These are phyloP conservation scores for Vitis vinifera DNA, from an alignment of 164 flowering plant genomes.

Conservation along the genomic window ASM3070453v1 NC_081817.1:680501-681000, in stretches of 20 bases:
- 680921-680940: neutral
- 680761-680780: constrained; percentile 36
- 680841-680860: constrained; percentile 72
- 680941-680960: neutral
- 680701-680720: constrained; percentile 29
- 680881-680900: constrained; percentile 66
- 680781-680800: constrained; percentile 32
- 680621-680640: constrained; percentile 42
- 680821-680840: constrained; percentile 65
- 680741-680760: constrained; percentile 63
- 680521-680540: constrained; percentile 14
- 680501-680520: neutral
- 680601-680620: constrained; percentile 49
- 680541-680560: constrained; percentile 47
- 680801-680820: constrained; percentile 73
- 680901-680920: constrained; percentile 73
- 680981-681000: no score
- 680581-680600: constrained; percentile 65
- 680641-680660: constrained; percentile 43
- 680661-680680: constrained; percentile 59
- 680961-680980: neutral
- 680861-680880: constrained; percentile 56
- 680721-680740: constrained; percentile 33
- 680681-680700: constrained; percentile 91
- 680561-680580: constrained; percentile 57